A percentile compares a stretch with the other conserved stretches of the same genome.
These are phyloP conservation scores for Skeletonema potamos DNA, from an alignment of 108 stramenopile species.

Conservation along the genomic window DNA sequence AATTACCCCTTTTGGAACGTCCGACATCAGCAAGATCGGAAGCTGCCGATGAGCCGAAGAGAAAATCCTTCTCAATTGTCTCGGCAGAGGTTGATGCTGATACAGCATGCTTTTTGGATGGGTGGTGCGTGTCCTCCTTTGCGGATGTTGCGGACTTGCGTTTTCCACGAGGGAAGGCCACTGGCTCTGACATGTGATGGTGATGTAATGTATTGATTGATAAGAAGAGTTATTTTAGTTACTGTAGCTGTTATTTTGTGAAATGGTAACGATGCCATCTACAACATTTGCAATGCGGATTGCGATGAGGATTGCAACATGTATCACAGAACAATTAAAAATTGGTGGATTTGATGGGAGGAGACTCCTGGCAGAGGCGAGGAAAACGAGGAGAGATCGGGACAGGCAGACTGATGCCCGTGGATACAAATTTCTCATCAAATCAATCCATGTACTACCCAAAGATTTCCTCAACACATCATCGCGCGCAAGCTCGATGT, in stretches of 20 bases:
- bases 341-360: not conserved
- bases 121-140: slow-evolving; percentile 1
- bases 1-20: not conserved
- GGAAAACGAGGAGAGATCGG: too few relatives aligned
- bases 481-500: too few relatives aligned
- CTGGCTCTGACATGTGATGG: slow-evolving; percentile 7
- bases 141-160: slow-evolving; percentile 26
- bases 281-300: not conserved
- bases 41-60: slow-evolving; percentile 19
- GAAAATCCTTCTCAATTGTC: slow-evolving; percentile 19
- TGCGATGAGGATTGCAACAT: not conserved
- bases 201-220: not conserved
- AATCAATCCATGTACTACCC: not conserved
- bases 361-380: not conserved
- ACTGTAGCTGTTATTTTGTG: not conserved
- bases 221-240: not conserved
- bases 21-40: not conserved
- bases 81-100: not conserved
- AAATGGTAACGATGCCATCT: not conserved
- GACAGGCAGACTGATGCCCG: too few relatives aligned
- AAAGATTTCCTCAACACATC: not conserved
- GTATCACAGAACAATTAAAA: not conserved
- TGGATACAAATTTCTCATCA: not conserved
- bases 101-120: slow-evolving; percentile 8
- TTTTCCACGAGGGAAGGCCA: slow-evolving; percentile 46